These are phyloP conservation scores for Excoecaria agallocha DNA, from an alignment of 345 rosid species.

Conservation along the genomic window DNA sequence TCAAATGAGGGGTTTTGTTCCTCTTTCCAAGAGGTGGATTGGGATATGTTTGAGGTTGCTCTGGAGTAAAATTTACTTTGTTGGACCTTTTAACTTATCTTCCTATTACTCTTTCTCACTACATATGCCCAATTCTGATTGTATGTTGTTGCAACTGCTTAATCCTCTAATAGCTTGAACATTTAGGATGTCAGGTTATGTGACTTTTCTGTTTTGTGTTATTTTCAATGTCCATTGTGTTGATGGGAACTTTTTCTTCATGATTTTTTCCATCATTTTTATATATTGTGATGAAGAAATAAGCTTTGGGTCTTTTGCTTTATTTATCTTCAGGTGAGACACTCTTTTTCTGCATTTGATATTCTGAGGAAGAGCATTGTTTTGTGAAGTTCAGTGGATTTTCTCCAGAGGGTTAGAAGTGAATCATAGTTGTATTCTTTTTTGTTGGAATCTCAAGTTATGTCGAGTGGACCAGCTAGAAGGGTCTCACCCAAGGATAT, in stretches of 20 bases:
- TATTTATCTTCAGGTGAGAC: neutral
- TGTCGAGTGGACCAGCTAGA: constrained; percentile 75
- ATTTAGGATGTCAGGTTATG: neutral
- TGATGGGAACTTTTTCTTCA: neutral
- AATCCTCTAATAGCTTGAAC: no score
- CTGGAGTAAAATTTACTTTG: no score
- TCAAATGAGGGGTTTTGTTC: no score
- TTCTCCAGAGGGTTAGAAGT: neutral
- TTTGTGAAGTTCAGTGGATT: neutral
- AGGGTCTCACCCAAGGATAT: constrained; percentile 87
- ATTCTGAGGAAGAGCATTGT: neutral
- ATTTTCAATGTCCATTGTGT: neutral
- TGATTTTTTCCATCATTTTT: neutral
- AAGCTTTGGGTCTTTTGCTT: neutral
- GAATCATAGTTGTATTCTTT: neutral
- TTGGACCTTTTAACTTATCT: no score
- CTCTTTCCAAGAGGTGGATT: no score
- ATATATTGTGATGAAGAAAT: neutral
- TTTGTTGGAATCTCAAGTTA: constrained; percentile 27
- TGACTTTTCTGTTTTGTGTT: neutral
- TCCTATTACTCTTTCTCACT: no score
- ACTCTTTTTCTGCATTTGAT: neutral
- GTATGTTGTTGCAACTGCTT: no score
- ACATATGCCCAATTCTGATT: no score
- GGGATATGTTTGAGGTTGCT: no score